phyloP scores from a whole-genome alignment of 768 basidiomycete genomes.

The Mrakia blollopis region DNA sequence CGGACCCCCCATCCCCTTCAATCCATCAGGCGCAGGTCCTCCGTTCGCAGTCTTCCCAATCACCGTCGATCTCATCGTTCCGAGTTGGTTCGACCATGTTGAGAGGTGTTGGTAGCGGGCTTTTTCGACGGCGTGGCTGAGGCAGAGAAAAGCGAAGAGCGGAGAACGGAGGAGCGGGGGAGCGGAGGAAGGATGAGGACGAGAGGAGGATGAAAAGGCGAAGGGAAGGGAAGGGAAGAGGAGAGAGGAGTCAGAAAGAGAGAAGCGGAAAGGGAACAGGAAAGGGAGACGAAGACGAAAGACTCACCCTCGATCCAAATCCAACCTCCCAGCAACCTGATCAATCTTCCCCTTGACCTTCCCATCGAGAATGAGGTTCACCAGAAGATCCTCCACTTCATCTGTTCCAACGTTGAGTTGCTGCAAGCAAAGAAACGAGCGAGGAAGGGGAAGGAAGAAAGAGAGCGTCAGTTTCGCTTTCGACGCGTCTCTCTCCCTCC shows the following conservation, averaged over 20 bases:
- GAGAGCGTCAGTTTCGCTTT: neutral
- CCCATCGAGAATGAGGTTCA: conserved; percentile 91
- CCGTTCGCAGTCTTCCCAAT: conserved; percentile 21
- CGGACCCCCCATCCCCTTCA: conserved; percentile 11
- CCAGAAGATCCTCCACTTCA: conserved; percentile 90
- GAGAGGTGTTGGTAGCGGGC: conserved; percentile 27
- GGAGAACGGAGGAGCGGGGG: neutral
- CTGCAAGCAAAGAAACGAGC: conserved; percentile 47
- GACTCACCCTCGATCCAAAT: conserved; percentile 68
- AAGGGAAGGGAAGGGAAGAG: no score
- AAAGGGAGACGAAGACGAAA: neutral
- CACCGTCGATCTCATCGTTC: conserved; percentile 1
- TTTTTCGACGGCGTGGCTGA: conserved; percentile 29
- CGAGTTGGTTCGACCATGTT: conserved; percentile 15
- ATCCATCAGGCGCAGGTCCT: conserved; percentile 26
- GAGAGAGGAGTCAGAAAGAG: no score
- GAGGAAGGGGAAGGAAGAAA: neutral
- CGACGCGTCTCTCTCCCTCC: no score
- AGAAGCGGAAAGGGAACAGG: no score
- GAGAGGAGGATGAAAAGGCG: neutral
- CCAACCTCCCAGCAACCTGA: conserved; percentile 87
- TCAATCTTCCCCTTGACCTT: conserved; percentile 95
- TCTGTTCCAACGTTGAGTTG: conserved; percentile 89
- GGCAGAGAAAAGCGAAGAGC: neutral
- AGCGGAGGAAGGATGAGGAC: neutral